Conservation (phyloP, 164 flowering plant genomes). For the Sedum album region DNA sequence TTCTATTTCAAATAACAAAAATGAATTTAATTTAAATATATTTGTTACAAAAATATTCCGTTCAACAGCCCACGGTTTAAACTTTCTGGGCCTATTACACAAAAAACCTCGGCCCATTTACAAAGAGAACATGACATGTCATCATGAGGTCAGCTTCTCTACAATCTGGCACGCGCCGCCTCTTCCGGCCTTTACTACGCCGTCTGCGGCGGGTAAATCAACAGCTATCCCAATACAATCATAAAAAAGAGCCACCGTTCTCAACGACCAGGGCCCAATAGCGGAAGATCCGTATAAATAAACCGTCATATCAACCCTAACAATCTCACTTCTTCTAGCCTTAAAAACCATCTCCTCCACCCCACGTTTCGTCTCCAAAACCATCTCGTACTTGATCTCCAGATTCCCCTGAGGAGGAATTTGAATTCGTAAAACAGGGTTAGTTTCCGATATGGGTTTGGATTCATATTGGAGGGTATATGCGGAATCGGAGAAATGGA, state of each 20-base stretch:
- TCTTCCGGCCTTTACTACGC: neutral
- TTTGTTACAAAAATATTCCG: no score
- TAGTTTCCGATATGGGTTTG: neutral
- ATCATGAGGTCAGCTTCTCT: slow-evolving; percentile 3
- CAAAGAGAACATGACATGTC: neutral
- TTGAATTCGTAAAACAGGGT: neutral
- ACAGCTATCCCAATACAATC: neutral
- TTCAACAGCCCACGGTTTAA: no score
- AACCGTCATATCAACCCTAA: neutral
- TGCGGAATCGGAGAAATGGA: neutral
- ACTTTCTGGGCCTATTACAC: neutral
- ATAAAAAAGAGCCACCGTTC: neutral
- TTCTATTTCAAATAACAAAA: no score
- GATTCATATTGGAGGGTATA: neutral
- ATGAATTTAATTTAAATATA: no score
- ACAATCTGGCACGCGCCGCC: neutral
- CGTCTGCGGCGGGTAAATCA: neutral
- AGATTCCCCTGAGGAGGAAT: neutral
- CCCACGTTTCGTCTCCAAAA: neutral
- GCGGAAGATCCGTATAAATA: neutral
- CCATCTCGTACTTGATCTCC: neutral
- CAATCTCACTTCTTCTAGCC: neutral
- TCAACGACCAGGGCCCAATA: slow-evolving; percentile 1
- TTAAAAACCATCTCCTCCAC: neutral
- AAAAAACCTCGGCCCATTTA: neutral